Evolutionary conservation across 2,329 filamentous ascomycete species (phyloP).

Genomic region (Aspergillus sp.): DNA sequence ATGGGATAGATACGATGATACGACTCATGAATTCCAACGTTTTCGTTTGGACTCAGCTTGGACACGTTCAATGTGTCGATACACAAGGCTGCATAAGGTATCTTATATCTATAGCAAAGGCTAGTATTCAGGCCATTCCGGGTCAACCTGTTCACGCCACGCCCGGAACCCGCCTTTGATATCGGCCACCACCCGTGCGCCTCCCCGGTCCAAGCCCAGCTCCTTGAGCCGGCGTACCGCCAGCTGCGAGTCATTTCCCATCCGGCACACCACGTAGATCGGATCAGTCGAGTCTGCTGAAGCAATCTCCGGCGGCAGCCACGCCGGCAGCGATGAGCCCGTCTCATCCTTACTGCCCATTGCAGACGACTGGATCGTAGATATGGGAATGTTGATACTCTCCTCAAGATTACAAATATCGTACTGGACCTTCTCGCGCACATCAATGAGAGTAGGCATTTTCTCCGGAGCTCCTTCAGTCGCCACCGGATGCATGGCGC

Average conservation of each 20-base stretch:
- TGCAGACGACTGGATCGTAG: slow-evolving; percentile 34
- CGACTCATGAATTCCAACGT: not conserved
- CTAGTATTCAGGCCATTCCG: slow-evolving; percentile 41
- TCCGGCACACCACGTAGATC: slow-evolving; percentile 46
- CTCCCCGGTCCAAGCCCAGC: slow-evolving; percentile 31
- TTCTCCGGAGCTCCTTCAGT: slow-evolving; percentile 5
- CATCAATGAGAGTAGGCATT: slow-evolving; percentile 69
- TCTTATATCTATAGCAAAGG: not conserved
- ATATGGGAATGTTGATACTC: slow-evolving; percentile 61
- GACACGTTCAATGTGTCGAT: too few relatives aligned
- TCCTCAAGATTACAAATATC: slow-evolving; percentile 73
- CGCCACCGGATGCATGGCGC: slow-evolving; percentile 15
- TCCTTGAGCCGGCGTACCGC: slow-evolving; percentile 43
- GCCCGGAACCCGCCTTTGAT: slow-evolving; percentile 42
- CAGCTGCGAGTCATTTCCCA: slow-evolving; percentile 50
- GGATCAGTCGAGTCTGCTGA: slow-evolving; percentile 24
- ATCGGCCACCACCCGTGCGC: slow-evolving; percentile 37
- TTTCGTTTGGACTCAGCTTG: too few relatives aligned
- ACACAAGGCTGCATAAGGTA: too few relatives aligned
- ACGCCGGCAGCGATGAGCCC: slow-evolving; percentile 17
- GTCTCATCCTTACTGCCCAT: not conserved
- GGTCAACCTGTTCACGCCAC: slow-evolving; percentile 43
- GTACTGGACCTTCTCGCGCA: slow-evolving; percentile 80
- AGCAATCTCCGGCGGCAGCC: slow-evolving; percentile 26
- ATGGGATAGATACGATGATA: not conserved